Percentiles rank a stretch among this genome's conserved stretches.
Conservation (phyloP, 495 filamentous ascomycete genomes). For the Penicillium ochrochloron region DNA sequence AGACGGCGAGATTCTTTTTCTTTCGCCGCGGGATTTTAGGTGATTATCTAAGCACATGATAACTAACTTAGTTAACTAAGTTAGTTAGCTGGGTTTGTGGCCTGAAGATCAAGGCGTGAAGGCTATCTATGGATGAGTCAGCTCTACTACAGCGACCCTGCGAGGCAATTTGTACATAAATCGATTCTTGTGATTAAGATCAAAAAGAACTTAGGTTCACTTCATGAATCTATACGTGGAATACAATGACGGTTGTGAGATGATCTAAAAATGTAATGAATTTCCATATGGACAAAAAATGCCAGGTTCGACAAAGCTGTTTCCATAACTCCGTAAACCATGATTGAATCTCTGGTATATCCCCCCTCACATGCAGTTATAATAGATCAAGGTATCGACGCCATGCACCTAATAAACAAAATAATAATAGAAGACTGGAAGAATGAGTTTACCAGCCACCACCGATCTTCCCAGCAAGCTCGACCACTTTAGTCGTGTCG, state of each 20-base stretch:
- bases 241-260: not conserved
- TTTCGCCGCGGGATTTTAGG: constrained; percentile 18
- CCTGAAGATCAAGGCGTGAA: not conserved
- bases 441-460: constrained; percentile 81
- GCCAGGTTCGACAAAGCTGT: not conserved
- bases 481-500: constrained; percentile 81
- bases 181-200: no score
- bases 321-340: constrained; percentile 2
- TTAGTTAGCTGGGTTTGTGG: no score
- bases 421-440: constrained; percentile 1
- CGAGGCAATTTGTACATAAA: no score
- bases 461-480: constrained; percentile 89
- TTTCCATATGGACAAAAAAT: not conserved
- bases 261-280: not conserved
- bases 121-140: no score
- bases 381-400: constrained; percentile 16
- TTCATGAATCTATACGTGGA: no score
- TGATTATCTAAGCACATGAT: constrained; percentile 9
- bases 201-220: no score
- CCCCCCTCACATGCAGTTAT: constrained; percentile 23
- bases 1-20: constrained; percentile 28
- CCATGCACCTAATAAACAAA: constrained; percentile 28
- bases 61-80: no score
- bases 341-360: constrained; percentile 26
- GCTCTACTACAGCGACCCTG: no score